Base-by-base conservation (phyloP, 1,284 basidiomycete species). In the Ustilago cynodontis region DNA sequence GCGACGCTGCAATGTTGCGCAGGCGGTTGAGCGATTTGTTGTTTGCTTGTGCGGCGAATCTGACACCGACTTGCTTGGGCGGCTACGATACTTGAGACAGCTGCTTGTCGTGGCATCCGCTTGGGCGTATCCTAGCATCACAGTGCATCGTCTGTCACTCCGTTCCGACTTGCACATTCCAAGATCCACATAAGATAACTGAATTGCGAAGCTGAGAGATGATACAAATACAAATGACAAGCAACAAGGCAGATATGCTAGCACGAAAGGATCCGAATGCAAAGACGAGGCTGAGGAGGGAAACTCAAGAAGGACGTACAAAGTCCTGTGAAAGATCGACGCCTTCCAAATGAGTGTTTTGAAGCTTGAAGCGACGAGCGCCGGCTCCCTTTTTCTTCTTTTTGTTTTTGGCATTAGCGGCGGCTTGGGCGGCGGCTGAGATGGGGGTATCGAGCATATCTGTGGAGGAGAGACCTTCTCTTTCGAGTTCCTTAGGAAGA, bases 281-380 rank as follows among this genome's bases (percentile, higher is more conserved):
- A 26, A n/a, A 26, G n/a, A n/a, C n/a, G n/a, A n/a, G n/a, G n/a
- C 7, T 9, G n/a, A 24, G 18, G 56, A 26, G 26, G 7, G 8
- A 7, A 22, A 43, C 18, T 39, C 57, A 73, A 26, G 65, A 69
- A 41, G 69, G 71, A n/a, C 73, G 72, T 52, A 82, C 74, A 64
- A 80, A 87, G 68, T 88, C 93, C 76, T 90, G 90, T 59, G 92
- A 92, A 56, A 95, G 86, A 86, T 95, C 94, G 87, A 95, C 92
- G 52, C 86, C 86, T 82, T 91, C 92, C 82, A 95, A 86, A 88
- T 95, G 94, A 1, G 92, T 92, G 81, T 95, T 96, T 55, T 93
- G 95, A 73, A 95, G 90, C 79, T 93, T 91, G 73, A 91, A 77
- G 13, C 71, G 63, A 37, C 80, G 72, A 28, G 77, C 71, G 20